Conservation (phyloP, 768 basidiomycete species). For the Scleroderma citrinum region DNA sequence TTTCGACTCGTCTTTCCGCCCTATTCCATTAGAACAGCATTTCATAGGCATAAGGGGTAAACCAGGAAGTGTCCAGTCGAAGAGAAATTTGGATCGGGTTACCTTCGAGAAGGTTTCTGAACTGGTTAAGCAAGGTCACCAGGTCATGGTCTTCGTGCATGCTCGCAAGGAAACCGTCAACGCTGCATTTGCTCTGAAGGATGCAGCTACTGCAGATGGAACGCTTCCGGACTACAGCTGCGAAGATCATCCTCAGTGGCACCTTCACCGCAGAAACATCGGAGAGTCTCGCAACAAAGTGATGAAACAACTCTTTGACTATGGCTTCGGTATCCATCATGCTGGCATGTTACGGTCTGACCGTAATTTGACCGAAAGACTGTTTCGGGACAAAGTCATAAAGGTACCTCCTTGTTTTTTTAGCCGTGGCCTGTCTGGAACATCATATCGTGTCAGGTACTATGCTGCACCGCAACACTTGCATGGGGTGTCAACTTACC, state of each 20-base stretch:
- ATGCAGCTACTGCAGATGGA: slow-evolving; percentile 68
- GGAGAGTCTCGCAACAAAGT: slow-evolving; percentile 87
- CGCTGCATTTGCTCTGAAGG: slow-evolving; percentile 73
- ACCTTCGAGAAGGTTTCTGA: slow-evolving; percentile 88
- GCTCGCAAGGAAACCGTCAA: slow-evolving; percentile 98
- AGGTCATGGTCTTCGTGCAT: slow-evolving; percentile 99
- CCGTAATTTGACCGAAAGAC: slow-evolving; percentile 88
- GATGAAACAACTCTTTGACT: slow-evolving; percentile 90
- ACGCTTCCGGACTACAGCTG: slow-evolving; percentile 73
- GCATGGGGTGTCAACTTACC: slow-evolving; percentile 99
- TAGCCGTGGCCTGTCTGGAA: neutral
- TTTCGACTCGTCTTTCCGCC: slow-evolving; percentile 96
- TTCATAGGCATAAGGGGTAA: slow-evolving; percentile 94
- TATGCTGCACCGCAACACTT: slow-evolving; percentile 96
- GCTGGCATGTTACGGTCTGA: slow-evolving; percentile 96
- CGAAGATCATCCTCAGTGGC: slow-evolving; percentile 72
- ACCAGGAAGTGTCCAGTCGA: slow-evolving; percentile 61
- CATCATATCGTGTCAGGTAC: slow-evolving; percentile 48
- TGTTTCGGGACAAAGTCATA: slow-evolving; percentile 87
- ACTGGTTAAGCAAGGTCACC: slow-evolving; percentile 86
- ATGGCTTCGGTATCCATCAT: slow-evolving; percentile 96
- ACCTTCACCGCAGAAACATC: slow-evolving; percentile 70
- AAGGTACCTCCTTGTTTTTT: slow-evolving; percentile 57
- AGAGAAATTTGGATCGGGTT: slow-evolving; percentile 81
- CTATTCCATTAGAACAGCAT: slow-evolving; percentile 95